These are phyloP conservation scores for Solanum dulcamara DNA, from an alignment of 257 asterid genomes.

Conservation along the genomic window DNA sequence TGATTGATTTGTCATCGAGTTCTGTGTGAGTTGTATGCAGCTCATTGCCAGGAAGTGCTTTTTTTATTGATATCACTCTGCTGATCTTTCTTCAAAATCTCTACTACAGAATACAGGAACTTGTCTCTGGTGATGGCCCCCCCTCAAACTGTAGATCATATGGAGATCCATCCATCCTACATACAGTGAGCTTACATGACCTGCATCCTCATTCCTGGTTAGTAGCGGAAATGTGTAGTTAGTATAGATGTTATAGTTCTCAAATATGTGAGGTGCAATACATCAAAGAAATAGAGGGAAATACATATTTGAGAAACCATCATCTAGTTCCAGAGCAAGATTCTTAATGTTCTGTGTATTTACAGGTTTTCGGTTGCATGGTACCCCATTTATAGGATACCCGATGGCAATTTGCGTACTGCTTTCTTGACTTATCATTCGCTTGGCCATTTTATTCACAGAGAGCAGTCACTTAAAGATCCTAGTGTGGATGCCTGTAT, in stretches of 20 bases:
- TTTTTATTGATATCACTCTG: not conserved
- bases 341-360: not conserved
- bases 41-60: not conserved
- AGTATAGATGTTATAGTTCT: not conserved
- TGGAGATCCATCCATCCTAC: conserved; percentile 16
- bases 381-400: conserved; percentile 23
- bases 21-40: not conserved
- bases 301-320: not conserved
- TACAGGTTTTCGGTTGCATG: conserved; percentile 24
- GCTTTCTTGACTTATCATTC: conserved; percentile 25
- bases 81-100: not conserved
- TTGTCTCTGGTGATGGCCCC: conserved; percentile 7
- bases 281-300: no score
- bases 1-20: not conserved
- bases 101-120: conserved; percentile 10
- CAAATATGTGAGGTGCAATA: not conserved
- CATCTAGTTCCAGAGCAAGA: not conserved
- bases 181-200: conserved; percentile 2
- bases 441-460: conserved; percentile 16
- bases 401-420: conserved; percentile 19
- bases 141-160: conserved; percentile 4
- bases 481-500: not conserved
- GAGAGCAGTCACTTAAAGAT: not conserved
- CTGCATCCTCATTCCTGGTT: conserved; percentile 18
- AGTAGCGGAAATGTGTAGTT: not conserved